Conservation (phyloP, 345 rosid species). For the Populus davidiana region DNA sequence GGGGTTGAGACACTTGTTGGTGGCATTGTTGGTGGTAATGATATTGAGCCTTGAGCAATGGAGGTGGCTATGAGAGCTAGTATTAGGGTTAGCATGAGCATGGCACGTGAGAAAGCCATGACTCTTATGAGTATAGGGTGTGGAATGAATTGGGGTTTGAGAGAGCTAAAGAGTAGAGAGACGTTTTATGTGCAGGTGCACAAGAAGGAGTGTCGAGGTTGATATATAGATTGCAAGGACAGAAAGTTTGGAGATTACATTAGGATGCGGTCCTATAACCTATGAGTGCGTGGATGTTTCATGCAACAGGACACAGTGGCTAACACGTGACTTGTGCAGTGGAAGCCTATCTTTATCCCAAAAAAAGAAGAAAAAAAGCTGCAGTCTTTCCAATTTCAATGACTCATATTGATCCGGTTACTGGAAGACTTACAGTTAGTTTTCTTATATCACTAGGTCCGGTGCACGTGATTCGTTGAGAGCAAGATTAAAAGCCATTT, state of each 20-base stretch:
- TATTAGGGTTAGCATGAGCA: conserved; percentile 23
- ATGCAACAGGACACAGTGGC: not conserved
- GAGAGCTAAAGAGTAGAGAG: not conserved
- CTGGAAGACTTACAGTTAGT: too few species aligned
- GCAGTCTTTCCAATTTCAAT: too few species aligned
- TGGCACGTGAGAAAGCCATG: conserved; percentile 41
- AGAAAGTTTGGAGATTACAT: not conserved
- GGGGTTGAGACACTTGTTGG: conserved; percentile 4
- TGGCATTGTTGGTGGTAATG: conserved; percentile 21
- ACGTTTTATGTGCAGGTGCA: not conserved
- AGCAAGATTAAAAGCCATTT: too few species aligned
- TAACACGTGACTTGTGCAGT: conserved; percentile 12
- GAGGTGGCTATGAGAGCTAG: conserved; percentile 20
- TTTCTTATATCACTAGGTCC: too few species aligned
- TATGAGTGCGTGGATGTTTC: conserved; percentile 13
- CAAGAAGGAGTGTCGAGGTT: not conserved
- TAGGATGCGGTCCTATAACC: not conserved
- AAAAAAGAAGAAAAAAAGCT: too few species aligned
- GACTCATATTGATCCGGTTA: too few species aligned
- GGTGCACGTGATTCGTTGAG: too few species aligned
- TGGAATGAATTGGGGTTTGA: not conserved
- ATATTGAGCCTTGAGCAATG: conserved; percentile 33
- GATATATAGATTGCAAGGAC: conserved; percentile 22
- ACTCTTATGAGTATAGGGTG: not conserved
- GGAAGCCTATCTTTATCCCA: too few species aligned